Evolutionary conservation across 441 rosid genomes (phyloP).

Genomic region (Codiaeum variegatum): DNA sequence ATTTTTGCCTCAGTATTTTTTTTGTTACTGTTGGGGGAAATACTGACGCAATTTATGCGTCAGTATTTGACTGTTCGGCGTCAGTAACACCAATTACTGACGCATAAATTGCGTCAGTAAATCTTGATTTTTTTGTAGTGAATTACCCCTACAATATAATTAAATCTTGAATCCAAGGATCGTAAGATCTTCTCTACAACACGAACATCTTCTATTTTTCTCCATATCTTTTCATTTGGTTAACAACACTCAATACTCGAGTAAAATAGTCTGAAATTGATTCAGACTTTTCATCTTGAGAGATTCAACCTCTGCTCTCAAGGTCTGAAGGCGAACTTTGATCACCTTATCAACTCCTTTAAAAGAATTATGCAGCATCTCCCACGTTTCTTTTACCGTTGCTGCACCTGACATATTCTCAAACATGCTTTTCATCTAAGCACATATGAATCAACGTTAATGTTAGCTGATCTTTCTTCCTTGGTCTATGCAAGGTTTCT

Average conservation of each 20-base stretch:
- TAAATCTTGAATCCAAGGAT: not conserved
- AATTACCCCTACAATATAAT: no score
- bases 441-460: constrained; percentile 1
- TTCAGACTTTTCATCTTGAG: constrained; percentile 12
- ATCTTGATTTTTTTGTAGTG: no score
- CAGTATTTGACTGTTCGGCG: no score
- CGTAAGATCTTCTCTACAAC: not conserved
- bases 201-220: constrained; percentile 4
- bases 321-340: not conserved
- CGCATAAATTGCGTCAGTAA: no score
- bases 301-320: not conserved
- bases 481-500: not conserved
- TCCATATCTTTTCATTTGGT: constrained; percentile 16
- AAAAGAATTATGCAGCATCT: not conserved
- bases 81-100: no score
- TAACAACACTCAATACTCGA: not conserved
- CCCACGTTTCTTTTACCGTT: not conserved
- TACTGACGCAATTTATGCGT: no score
- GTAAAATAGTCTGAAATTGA: constrained; percentile 12
- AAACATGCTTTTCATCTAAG: constrained; percentile 10
- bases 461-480: constrained; percentile 15
- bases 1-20: no score
- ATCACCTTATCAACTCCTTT: not conserved
- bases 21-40: no score
- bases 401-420: not conserved